These are phyloP conservation scores for Monilinia fructigena DNA, from an alignment of 2,329 filamentous ascomycete genomes.

Conservation along the genomic window DNA sequence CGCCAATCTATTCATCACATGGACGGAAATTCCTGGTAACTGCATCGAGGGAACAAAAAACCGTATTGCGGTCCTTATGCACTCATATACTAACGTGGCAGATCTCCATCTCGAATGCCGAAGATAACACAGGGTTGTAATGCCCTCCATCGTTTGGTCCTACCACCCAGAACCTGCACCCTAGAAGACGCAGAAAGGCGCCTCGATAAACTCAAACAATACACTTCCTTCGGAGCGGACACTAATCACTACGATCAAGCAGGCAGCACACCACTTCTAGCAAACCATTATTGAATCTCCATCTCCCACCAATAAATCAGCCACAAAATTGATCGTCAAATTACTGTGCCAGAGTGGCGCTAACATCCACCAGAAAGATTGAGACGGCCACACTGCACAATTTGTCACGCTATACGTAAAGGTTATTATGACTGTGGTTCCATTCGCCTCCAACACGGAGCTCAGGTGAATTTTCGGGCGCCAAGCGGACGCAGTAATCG, in stretches of 20 bases:
- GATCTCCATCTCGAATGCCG: background rate
- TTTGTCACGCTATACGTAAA: constrained; percentile 19
- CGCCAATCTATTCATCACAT: constrained; percentile 17
- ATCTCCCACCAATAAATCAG: constrained; percentile 3
- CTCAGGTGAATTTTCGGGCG: constrained; percentile 12
- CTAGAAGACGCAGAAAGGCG: constrained; percentile 4
- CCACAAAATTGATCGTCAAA: constrained; percentile 9
- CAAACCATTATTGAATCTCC: constrained; percentile 6
- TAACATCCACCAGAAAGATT: constrained; percentile 16
- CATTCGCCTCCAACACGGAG: constrained; percentile 16
- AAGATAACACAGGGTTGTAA: constrained; percentile 11
- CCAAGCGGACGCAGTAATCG: constrained; percentile 15
- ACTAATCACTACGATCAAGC: constrained; percentile 21
- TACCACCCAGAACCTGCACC: constrained; percentile 1
- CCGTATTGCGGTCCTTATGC: constrained; percentile 4
- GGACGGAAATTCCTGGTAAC: background rate
- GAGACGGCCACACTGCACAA: constrained; percentile 12
- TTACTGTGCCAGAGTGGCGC: constrained; percentile 4
- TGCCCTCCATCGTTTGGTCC: constrained; percentile 5
- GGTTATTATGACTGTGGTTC: constrained; percentile 20
- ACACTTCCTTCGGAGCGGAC: constrained; percentile 12
- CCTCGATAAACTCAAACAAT: constrained; percentile 15
- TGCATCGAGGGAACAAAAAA: constrained; percentile 12
- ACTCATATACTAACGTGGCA: background rate
- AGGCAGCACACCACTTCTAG: constrained; percentile 18